These are phyloP conservation scores for Cantharellus anzutake DNA, from an alignment of 768 basidiomycete genomes.

Conservation along the genomic window DNA sequence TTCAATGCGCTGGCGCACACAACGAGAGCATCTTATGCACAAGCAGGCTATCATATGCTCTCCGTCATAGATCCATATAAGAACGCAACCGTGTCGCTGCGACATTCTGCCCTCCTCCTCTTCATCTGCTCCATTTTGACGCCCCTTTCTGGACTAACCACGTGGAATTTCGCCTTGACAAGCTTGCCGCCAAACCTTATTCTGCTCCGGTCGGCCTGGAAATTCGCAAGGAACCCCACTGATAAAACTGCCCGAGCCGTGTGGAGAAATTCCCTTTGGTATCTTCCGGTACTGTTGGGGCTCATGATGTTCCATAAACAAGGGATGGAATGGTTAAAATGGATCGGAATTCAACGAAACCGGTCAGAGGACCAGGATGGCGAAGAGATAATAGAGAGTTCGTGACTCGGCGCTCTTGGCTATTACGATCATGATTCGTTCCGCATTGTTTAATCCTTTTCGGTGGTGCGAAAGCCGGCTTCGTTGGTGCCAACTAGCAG, in stretches of 20 bases:
- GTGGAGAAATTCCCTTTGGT: conserved; percentile 75
- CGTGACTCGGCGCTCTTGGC: too few species aligned
- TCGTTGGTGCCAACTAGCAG: too few species aligned
- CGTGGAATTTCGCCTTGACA: conserved; percentile 70
- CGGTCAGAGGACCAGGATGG: too few species aligned
- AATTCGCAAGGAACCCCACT: conserved; percentile 47
- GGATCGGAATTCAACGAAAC: conserved; percentile 1
- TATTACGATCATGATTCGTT: too few species aligned
- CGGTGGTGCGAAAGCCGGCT: too few species aligned
- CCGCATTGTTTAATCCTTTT: too few species aligned
- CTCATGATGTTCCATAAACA: conserved; percentile 94
- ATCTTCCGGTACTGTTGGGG: conserved; percentile 71
- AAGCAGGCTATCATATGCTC: conserved; percentile 88
- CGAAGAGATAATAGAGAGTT: too few species aligned
- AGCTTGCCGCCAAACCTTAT: conserved; percentile 57
- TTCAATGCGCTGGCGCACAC: conserved; percentile 88
- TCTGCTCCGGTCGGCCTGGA: conserved; percentile 46
- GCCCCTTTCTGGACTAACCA: conserved; percentile 86
- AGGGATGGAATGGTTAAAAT: conserved; percentile 45
- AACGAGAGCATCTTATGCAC: conserved; percentile 73
- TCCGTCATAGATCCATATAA: conserved; percentile 55
- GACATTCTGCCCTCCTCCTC: conserved; percentile 59
- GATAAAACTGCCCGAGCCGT: conserved; percentile 62
- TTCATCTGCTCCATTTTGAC: conserved; percentile 64
- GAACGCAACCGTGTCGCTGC: conserved; percentile 70